A percentile compares a stretch with the other conserved stretches of the same genome.
Conservation (phyloP, 2,329 filamentous ascomycete genomes). For the Plenodomus tracheiphilus region DNA sequence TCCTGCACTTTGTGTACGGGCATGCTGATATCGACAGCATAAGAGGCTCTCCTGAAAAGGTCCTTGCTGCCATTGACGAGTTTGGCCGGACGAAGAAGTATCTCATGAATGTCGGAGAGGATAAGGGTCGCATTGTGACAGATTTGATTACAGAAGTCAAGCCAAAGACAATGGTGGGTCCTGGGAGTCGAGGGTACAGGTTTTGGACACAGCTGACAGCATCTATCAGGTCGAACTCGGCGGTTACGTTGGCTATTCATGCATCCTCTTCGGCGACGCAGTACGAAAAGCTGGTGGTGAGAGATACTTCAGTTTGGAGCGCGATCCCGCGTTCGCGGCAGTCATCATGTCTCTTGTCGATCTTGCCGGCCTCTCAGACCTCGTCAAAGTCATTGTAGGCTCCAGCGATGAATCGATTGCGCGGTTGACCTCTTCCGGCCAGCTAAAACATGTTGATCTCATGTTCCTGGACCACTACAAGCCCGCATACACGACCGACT, state of each 20-base stretch:
- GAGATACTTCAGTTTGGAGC: constrained; percentile 72
- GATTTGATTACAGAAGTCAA: constrained; percentile 69
- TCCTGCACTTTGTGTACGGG: constrained; percentile 70
- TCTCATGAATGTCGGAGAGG: constrained; percentile 78
- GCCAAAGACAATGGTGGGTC: constrained; percentile 64
- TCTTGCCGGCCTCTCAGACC: constrained; percentile 70
- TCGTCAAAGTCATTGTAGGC: constrained; percentile 72
- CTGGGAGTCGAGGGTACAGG: neutral
- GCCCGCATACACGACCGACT: constrained; percentile 71
- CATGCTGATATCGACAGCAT: constrained; percentile 65
- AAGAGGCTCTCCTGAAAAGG: constrained; percentile 63
- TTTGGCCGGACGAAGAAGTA: constrained; percentile 68
- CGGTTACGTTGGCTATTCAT: constrained; percentile 81
- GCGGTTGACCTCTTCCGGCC: constrained; percentile 59
- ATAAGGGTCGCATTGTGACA: constrained; percentile 72
- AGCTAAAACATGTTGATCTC: constrained; percentile 65
- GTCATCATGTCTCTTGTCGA: constrained; percentile 71
- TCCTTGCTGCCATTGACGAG: constrained; percentile 72
- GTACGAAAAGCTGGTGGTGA: constrained; percentile 65
- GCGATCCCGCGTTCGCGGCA: constrained; percentile 72
- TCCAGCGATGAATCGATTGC: constrained; percentile 67
- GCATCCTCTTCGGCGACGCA: constrained; percentile 72
- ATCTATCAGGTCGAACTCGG: constrained; percentile 68
- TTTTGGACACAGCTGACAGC: neutral
- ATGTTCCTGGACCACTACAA: constrained; percentile 84